Base-by-base conservation (phyloP, 305 asterid genomes). In the Vinca major region DNA sequence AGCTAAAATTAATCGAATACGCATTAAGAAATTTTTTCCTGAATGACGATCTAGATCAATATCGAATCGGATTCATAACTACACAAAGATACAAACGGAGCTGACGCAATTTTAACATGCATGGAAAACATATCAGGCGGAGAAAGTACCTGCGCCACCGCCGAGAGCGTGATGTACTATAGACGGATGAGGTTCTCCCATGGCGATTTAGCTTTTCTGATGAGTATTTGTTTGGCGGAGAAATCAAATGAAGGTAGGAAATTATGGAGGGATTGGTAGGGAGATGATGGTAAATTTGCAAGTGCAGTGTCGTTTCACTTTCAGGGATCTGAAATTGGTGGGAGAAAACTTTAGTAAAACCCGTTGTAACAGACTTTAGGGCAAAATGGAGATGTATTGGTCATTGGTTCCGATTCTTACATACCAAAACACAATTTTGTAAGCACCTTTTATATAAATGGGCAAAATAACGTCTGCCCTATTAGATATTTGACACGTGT, bases 141-240 rank as follows among this genome's bases (percentile, higher is more conserved):
- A 70, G n/a, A 62, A 9, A 16, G 53, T 71, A 88, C 96, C 97
- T 80, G 89, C 71, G 68, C 96, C 98, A 53, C 85, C 93, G 74
- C 97, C 95, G 40, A 90, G 82, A 54, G 95, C 85, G 54, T 62
- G 88, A 78, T 84, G 83, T 36, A 89, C 93, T 62, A 84, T 74
- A 58, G 74, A 69, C 41, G 78, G 81, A 62, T 68, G 75, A 78
- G 87, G 74, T 68, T 83, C 92, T 71, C 75, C 88, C 97, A 90
- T 90, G 76, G 79, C 74, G 65, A 78, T 82, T 50, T 65, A 65
- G 82, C 84, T 71, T 63, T 77, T 80, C 70, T 49, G 83, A 43
- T 44, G 33, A 26, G 5, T 2, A 26, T 63, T 51, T 44, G 47
- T 63, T 26, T n/a, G 73, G 55, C 51, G 67, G 70, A 43, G 19